Evolutionary conservation across 164 flowering plant genomes (phyloP).

Genomic region (Umbilicus rupestris): DNA sequence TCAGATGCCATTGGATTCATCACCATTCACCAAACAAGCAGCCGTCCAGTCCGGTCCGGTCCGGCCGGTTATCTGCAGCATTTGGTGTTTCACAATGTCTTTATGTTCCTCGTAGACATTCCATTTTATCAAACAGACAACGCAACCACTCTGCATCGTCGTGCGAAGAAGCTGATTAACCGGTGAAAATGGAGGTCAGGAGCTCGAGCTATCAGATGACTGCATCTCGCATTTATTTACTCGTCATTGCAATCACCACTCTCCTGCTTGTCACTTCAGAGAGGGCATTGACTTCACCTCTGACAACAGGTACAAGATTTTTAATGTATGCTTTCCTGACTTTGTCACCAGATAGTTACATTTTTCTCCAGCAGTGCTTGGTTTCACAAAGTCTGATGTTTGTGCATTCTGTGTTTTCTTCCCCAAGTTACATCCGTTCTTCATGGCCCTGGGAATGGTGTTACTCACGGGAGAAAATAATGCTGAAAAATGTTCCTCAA

Average conservation of each 20-base stretch:
- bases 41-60: background rate
- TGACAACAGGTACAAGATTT: slow-evolving; percentile 21
- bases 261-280: slow-evolving; percentile 40
- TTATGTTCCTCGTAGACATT: background rate
- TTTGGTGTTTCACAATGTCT: slow-evolving; percentile 1
- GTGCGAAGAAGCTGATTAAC: too few relatives aligned
- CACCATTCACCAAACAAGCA: background rate
- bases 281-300: slow-evolving; percentile 40
- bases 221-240: slow-evolving; percentile 40
- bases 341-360: too few relatives aligned
- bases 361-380: background rate
- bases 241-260: slow-evolving; percentile 28
- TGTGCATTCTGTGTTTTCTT: background rate
- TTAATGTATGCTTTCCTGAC: slow-evolving; percentile 23
- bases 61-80: background rate
- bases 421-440: slow-evolving; percentile 52
- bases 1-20: slow-evolving; percentile 1
- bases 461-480: slow-evolving; percentile 32
- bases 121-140: background rate
- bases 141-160: background rate
- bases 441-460: slow-evolving; percentile 37
- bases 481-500: background rate
- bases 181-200: slow-evolving; percentile 22
- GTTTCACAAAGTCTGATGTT: background rate
- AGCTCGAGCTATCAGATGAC: slow-evolving; percentile 18